phyloP scores from a whole-genome alignment of 768 basidiomycete genomes.

The Lanmaoa rubissima region DNA sequence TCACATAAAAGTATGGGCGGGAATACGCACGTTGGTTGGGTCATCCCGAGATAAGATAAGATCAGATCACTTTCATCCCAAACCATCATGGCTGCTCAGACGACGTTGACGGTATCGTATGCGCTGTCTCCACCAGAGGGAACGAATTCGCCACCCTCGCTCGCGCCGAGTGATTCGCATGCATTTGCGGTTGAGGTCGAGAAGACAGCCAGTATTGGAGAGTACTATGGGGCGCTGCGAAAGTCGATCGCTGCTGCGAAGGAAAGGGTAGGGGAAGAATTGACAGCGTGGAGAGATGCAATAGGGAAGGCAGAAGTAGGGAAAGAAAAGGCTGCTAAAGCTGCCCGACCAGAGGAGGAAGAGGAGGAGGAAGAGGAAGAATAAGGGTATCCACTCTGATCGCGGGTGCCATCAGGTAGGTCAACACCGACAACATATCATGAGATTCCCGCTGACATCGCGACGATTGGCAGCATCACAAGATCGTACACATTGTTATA shows the following conservation, averaged over 20 bases:
- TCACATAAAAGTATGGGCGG: not conserved
- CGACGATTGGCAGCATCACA: not conserved
- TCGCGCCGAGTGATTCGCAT: constrained; percentile 25
- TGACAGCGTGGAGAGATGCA: constrained; percentile 74
- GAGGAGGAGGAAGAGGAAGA: constrained; percentile 44
- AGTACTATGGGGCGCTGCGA: constrained; percentile 53
- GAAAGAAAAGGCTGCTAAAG: constrained; percentile 51
- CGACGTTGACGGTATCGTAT: constrained; percentile 22
- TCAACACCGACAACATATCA: not conserved
- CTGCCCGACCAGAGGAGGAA: constrained; percentile 44
- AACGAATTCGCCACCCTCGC: constrained; percentile 15
- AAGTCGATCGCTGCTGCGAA: constrained; percentile 51
- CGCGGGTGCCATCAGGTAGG: not conserved
- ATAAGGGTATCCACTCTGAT: constrained; percentile 6
- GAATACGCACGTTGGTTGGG: constrained; percentile 4
- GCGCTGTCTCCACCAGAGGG: constrained; percentile 22
- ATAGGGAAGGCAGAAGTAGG: constrained; percentile 62
- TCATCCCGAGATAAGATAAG: constrained; percentile 25
- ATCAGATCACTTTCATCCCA: constrained; percentile 2
- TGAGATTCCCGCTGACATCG: not conserved
- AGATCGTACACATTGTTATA: not conserved
- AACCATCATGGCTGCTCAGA: constrained; percentile 16
- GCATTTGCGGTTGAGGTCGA: constrained; percentile 24
- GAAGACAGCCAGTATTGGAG: constrained; percentile 6
- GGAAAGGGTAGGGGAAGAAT: constrained; percentile 56